Evolutionary conservation across 1,284 basidiomycete genomes (phyloP), one percentile per base, ranked within the genome.

Genomic region (Trichosporon coremiiforme): DNA sequence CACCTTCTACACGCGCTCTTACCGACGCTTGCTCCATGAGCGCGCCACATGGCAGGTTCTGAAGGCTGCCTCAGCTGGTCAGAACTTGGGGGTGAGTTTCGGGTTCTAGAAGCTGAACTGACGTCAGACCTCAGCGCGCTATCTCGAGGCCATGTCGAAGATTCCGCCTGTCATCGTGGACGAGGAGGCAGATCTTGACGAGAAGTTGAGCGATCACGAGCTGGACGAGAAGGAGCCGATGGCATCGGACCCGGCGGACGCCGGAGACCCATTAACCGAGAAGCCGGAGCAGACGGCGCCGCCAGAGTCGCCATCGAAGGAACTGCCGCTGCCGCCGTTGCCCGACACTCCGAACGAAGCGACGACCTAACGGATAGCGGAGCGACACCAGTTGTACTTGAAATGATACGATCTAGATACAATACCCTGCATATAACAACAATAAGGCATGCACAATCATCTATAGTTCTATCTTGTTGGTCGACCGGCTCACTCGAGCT

Each of bases 1-100:
- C 0, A 88, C 90, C 0, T 95, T 95, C 85, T 86, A 95, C 66
- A 83, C 88, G 12, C 89, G 93, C 2, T 90, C 92, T 0, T 87
- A 94, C 72, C 87, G 93, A 17, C 86, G 90, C 65, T 88, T 89
- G 3, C 82, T 92, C n/a, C 93, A 95, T 77, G 83, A 86, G 15
- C 74, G 74, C 29, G 69, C 76, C 1, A 78, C 74, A 33, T 80
- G 79, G 78, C 75, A 77, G 64, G 75, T 84, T 9, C 71, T 84
- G 36, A 84, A 83, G 71, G 71, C 78, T 8, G 80, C 83, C 50
- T 74, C 81, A 0, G 81, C 82, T 0, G 82, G 82, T 4, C 79
- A 84, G 71, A 84, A 84, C 66, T 71, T 81, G 17, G 75, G 75
- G 68, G 75, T 75, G 57, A 70, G 75, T n/a, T 20, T 12, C 15